Evolutionary conservation across 257 asterid genomes (phyloP).

Genomic region (Solanum dulcamara): DNA sequence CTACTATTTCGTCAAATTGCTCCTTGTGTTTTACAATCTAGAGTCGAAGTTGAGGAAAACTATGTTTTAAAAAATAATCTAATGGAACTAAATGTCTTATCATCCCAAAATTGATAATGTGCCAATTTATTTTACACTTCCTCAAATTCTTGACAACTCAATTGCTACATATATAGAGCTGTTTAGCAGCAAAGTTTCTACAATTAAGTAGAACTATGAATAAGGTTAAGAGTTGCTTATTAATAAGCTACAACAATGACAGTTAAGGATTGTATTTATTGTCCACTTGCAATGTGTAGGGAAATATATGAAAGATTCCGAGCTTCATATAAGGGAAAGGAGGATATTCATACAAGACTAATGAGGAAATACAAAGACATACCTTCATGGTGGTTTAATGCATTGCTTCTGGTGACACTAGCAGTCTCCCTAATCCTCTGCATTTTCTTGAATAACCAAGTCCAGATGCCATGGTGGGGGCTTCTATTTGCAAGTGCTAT

Average conservation of each 20-base stretch:
- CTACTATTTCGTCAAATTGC: neutral
- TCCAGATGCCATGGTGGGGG: slow-evolving; percentile 99
- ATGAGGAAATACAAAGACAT: slow-evolving; percentile 76
- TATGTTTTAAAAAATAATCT: neutral
- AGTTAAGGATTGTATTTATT: neutral
- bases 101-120: neutral
- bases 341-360: slow-evolving; percentile 72
- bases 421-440: slow-evolving; percentile 55
- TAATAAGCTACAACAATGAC: neutral
- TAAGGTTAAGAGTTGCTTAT: neutral
- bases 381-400: slow-evolving; percentile 84
- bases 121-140: neutral
- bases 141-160: neutral
- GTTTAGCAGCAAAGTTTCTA: neutral
- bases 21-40: neutral
- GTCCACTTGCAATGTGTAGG: slow-evolving; percentile 31
- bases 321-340: slow-evolving; percentile 64
- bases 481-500: slow-evolving; percentile 65
- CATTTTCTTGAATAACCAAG: slow-evolving; percentile 61
- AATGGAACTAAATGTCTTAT: neutral
- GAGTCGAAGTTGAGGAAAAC: neutral
- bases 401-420: slow-evolving; percentile 61
- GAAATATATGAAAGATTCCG: slow-evolving; percentile 57
- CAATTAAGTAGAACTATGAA: neutral
- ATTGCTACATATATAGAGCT: neutral